Evolutionary conservation across 2,329 filamentous ascomycete genomes (phyloP), one percentile per base, ranked within the genome.

Genomic region (Pseudogymnoascus sp.): DNA sequence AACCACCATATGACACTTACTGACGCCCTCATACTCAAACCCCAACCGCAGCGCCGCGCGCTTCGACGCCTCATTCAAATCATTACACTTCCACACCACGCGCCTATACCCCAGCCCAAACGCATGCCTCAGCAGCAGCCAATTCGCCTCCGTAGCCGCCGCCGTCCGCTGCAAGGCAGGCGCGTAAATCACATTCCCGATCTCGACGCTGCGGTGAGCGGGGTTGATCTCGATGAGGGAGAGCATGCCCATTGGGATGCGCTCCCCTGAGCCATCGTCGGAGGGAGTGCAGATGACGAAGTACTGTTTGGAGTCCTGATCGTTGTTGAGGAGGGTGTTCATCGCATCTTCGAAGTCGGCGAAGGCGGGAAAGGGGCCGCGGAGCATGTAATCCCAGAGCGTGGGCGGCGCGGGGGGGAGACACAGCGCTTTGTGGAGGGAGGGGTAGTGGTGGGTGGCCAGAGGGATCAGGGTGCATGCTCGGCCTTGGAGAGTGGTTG

Each of bases 1-100:
- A 6, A 82, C 68, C 31, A 88, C 76, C 79, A 86, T 79, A 69
- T 89, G 84, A 65, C 85, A 82, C 61, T 84, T 77, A 65, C 88
- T 87, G 0, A 79, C 68, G 0, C 86, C 86, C 70, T 89, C 86
- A 67, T 74, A 83, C 0, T 71, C 71, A 67, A 88, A 89, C 0
- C 86, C 86, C 7, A 87, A 70, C 2, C 86, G 74, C 66, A 74
- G 63, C 0, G 86, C 86, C 0, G 86, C 85, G 3, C 78, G 74
- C 12, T 78, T 74, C 50, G 83, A 86, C 0, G 79, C 75, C 37
- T 68, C 75, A 69, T 89, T 89, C 10, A 84, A 73, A 14, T 77
- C 67, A 69, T 88, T 80, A 61, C 83, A 84, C 68, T 88, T 89
- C 85, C 86, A 89, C 71, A 88, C 85, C 3, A 86, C 79, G 6